Conservation (phyloP, 768 basidiomycete species). For the Lyophyllum semitale region DNA sequence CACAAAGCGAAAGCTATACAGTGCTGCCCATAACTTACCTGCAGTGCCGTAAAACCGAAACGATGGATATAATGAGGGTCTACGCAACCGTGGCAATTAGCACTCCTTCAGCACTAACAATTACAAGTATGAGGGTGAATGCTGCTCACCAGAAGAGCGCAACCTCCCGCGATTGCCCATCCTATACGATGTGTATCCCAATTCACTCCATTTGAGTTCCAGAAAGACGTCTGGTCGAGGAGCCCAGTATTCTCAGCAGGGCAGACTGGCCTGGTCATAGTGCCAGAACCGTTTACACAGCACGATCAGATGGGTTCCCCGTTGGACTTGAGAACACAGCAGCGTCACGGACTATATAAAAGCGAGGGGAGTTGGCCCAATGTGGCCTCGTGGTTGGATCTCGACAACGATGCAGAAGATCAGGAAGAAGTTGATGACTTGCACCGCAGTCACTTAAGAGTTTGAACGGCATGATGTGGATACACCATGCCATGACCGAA, state of each 20-base stretch:
- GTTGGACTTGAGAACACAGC: too few relatives aligned
- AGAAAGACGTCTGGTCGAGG: slow-evolving; percentile 65
- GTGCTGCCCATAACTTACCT: slow-evolving; percentile 41
- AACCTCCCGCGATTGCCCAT: slow-evolving; percentile 71
- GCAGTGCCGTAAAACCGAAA: slow-evolving; percentile 63
- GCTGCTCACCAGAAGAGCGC: slow-evolving; percentile 49
- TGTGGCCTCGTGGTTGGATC: neutral
- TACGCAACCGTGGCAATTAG: slow-evolving; percentile 23
- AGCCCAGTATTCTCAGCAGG: slow-evolving; percentile 48
- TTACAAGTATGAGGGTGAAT: neutral
- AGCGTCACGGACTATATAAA: too few relatives aligned
- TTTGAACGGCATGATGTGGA: slow-evolving; percentile 1
- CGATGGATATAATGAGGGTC: slow-evolving; percentile 61
- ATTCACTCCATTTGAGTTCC: slow-evolving; percentile 51
- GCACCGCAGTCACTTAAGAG: slow-evolving; percentile 1
- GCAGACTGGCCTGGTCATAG: slow-evolving; percentile 29
- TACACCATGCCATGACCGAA: too few relatives aligned
- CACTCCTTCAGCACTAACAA: neutral
- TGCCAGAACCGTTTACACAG: neutral
- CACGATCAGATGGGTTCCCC: too few relatives aligned
- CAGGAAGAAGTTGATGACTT: neutral
- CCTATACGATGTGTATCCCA: slow-evolving; percentile 71
- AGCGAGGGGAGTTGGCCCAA: too few relatives aligned
- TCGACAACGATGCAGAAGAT: neutral
- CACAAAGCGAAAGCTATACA: neutral